phyloP scores from a whole-genome alignment of 2,329 filamentous ascomycete genomes.

The Colletotrichum australisinense region DNA sequence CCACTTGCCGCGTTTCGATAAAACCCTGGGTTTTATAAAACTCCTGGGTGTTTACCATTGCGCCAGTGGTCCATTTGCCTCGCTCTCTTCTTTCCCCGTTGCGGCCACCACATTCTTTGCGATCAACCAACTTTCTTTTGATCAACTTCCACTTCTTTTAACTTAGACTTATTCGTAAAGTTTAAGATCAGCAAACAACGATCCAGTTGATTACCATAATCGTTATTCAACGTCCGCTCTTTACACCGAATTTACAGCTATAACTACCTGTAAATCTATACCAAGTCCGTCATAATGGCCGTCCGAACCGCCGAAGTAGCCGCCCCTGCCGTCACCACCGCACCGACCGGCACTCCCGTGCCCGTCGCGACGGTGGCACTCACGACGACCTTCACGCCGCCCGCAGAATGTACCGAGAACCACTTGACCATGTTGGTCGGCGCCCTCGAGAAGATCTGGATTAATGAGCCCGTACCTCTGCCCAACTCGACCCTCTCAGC shows the following conservation, averaged over 20 bases:
- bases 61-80: not conserved
- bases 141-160: conserved; percentile 26
- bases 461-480: conserved; percentile 29
- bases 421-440: conserved; percentile 33
- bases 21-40: conserved; percentile 33
- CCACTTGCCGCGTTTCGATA: conserved; percentile 4
- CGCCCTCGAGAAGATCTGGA: conserved; percentile 34
- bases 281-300: not conserved
- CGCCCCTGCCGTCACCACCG: not conserved
- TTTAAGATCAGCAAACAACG: not conserved
- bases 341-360: not conserved
- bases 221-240: not conserved
- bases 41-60: conserved; percentile 11
- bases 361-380: conserved; percentile 21
- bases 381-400: conserved; percentile 31
- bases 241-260: not conserved
- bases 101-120: conserved; percentile 10
- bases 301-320: not conserved
- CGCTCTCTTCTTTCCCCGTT: conserved; percentile 1
- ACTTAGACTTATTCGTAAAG: not conserved
- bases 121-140: no score
- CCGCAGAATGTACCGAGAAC: conserved; percentile 25
- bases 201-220: not conserved
- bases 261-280: not conserved
- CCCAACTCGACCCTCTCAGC: conserved; percentile 28